A percentile compares a stretch with the other conserved stretches of the same genome.
These are phyloP conservation scores for Allium cepa DNA, from an alignment of 106 monocot genomes.

Conservation along the genomic window DNA sequence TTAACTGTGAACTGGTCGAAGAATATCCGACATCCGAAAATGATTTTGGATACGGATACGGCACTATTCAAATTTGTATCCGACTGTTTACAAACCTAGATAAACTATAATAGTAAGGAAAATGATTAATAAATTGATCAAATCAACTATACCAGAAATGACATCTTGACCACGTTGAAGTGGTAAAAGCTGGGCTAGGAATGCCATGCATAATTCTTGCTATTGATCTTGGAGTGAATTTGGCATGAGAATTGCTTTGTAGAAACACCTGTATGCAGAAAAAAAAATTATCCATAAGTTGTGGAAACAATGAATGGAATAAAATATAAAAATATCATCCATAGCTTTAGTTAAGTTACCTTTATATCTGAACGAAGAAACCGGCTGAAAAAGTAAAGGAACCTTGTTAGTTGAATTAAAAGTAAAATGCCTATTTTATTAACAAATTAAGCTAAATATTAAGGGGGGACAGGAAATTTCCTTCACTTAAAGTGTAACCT, in stretches of 20 bases:
- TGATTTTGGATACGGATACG: too few relatives aligned
- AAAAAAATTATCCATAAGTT: background rate
- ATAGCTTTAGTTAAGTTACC: constrained; percentile 22
- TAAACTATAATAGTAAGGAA: too few relatives aligned
- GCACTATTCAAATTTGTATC: too few relatives aligned
- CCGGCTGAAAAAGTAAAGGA: constrained; percentile 42
- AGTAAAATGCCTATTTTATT: too few relatives aligned
- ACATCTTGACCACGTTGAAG: constrained; percentile 65
- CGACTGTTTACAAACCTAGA: too few relatives aligned
- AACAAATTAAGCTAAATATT: too few relatives aligned
- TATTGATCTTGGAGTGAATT: constrained; percentile 94
- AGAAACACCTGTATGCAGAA: constrained; percentile 66
- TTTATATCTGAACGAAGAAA: constrained; percentile 91
- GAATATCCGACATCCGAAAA: too few relatives aligned
- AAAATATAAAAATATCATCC: background rate
- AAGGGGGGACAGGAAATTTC: too few relatives aligned
- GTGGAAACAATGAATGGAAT: background rate
- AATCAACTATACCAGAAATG: constrained; percentile 72
- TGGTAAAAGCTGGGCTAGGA: constrained; percentile 88
- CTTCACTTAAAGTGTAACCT: too few relatives aligned
- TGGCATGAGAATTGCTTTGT: constrained; percentile 68
- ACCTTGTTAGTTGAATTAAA: constrained; percentile 8
- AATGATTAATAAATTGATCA: too few relatives aligned
- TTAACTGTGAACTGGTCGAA: too few relatives aligned
- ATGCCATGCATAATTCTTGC: constrained; percentile 98